Base-by-base conservation (phyloP, 306 rosid genomes). In the Prunus davidiana region DNA sequence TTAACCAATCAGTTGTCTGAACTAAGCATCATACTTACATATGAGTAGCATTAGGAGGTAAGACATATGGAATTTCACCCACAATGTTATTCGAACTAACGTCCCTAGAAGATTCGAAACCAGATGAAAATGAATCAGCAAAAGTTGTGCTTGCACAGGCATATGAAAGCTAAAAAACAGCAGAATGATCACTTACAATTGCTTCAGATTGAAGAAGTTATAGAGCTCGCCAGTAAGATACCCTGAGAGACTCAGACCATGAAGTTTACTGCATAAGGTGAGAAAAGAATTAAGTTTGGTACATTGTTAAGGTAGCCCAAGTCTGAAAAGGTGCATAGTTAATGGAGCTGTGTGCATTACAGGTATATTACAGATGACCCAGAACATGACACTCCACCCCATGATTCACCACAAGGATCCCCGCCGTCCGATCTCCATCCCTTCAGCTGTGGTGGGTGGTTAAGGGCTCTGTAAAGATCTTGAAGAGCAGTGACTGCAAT, bases 321-420 rank as follows among this genome's bases (percentile, higher is more conserved):
- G 24, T n/a, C 12, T 49, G 54, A 49, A 49, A 73, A 14, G 60
- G 25, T 7, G 66, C 56, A 65, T 58, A 64, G 7, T 34, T 2
- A 34, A 58, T 12, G 72, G 78, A 73, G 72, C 51, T 32, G 60
- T 19, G 68, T 32, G 75, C 60, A 75, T 86, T 92, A 92, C 99
- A 95, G 86, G 85, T 89, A 83, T 71, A 95, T 82, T 72, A 95
- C 87, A 49, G 97, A 92, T 43, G 97, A 83, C 1, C 88, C 92
- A 78, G 80, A 88, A 82, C 97, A 95, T 55, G 84, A 86, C 15
- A 92, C 96, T 83, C 99, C 99, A 3, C 79, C 76, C 99, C 97
- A 95, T 78, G 88, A 84, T 82, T 95, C 92, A 78, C 66, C 88
- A 71, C 99, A 95, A 73, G 99, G 99, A 86, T 95, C 97, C 54